These are phyloP conservation scores for Penicillium goetzii DNA, from an alignment of 495 filamentous ascomycete genomes.

Conservation along the genomic window DNA sequence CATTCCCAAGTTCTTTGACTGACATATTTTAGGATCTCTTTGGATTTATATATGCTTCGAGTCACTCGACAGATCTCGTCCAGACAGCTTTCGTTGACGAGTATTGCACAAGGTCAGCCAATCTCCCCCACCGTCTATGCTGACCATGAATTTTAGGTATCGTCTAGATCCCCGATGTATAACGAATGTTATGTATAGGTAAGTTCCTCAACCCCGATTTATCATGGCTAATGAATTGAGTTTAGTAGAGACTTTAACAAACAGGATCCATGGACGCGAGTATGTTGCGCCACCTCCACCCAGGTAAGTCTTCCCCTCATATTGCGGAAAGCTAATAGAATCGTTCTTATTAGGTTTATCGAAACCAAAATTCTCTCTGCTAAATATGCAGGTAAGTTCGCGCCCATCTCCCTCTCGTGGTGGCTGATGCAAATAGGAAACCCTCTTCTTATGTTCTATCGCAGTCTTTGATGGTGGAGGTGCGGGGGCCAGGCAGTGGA, in stretches of 20 bases:
- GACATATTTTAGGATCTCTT: not conserved
- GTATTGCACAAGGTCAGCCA: not conserved
- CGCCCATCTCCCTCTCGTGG: not conserved
- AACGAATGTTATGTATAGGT: not conserved
- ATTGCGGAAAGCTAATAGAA: not conserved
- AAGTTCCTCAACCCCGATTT: not conserved
- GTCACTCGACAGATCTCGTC: not conserved
- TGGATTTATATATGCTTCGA: not conserved
- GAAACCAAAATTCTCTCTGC: not conserved
- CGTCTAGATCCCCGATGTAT: not conserved
- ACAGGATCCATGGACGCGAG: constrained; percentile 1
- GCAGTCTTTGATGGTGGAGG: not conserved
- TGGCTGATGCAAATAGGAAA: constrained; percentile 5
- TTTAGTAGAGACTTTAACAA: not conserved
- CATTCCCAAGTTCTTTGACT: not conserved
- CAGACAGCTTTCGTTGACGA: not conserved
- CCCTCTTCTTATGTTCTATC: not conserved
- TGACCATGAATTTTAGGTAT: not conserved
- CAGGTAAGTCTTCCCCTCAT: not conserved
- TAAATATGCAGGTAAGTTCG: constrained; percentile 4
- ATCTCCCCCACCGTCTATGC: not conserved
- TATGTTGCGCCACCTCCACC: not conserved
- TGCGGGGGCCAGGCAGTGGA: constrained; percentile 9
- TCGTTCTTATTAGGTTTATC: not conserved
- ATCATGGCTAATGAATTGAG: constrained; percentile 1